phyloP scores from a whole-genome alignment of 208 protist species.

The Leptomonas pyrrhocoris region DNA sequence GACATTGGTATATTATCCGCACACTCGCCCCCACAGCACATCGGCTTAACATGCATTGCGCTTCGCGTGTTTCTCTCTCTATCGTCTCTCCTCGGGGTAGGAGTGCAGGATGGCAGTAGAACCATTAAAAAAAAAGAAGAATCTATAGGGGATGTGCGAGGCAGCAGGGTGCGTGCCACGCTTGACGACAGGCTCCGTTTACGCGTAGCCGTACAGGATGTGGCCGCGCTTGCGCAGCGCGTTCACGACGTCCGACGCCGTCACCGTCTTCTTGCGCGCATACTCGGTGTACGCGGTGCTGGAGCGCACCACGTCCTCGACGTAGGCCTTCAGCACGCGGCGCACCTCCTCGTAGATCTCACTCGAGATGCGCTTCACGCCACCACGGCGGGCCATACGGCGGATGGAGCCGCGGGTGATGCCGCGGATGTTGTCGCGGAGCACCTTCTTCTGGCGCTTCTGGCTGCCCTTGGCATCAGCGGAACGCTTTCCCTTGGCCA shows the following conservation, averaged over 20 bases:
- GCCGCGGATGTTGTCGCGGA: conserved; percentile 78
- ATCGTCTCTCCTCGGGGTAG: too few relatives aligned
- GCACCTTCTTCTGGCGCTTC: conserved; percentile 13
- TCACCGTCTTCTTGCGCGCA: conserved; percentile 77
- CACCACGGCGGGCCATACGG: conserved; percentile 90
- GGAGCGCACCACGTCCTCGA: conserved; percentile 84
- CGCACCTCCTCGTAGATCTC: conserved; percentile 74
- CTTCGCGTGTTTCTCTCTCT: too few relatives aligned
- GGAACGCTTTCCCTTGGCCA: conserved; percentile 17
- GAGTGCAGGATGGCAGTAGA: too few relatives aligned
- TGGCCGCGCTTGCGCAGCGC: conserved; percentile 87
- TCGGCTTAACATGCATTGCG: too few relatives aligned
- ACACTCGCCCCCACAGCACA: too few relatives aligned
- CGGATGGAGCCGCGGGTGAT: conserved; percentile 88
- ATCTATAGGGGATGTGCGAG: too few relatives aligned
- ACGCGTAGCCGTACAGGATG: conserved; percentile 70
- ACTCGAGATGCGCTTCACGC: conserved; percentile 89
- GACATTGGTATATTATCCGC: too few relatives aligned
- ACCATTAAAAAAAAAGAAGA: too few relatives aligned
- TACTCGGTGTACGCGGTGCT: conserved; percentile 88
- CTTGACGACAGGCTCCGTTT: too few relatives aligned
- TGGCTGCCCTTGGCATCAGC: conserved; percentile 6
- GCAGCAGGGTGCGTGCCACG: too few relatives aligned
- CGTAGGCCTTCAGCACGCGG: conserved; percentile 80
- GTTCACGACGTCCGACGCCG: conserved; percentile 85